These are phyloP conservation scores for Stephania yunnanensis DNA, from an alignment of 164 flowering plant species.

Conservation along the genomic window DNA sequence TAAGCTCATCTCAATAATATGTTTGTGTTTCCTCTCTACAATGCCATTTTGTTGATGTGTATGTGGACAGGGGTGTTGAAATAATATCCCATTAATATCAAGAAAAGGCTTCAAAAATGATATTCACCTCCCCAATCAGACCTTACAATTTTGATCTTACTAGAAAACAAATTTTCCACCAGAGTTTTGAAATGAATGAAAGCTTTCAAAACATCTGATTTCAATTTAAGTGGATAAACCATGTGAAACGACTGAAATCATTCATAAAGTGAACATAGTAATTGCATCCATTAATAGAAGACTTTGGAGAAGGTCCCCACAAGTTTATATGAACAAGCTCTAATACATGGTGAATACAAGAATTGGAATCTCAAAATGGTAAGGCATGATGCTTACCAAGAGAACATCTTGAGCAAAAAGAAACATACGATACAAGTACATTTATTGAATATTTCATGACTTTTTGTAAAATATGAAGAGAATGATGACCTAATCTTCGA, in stretches of 20 bases:
- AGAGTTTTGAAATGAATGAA: not conserved
- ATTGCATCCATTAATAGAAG: not conserved
- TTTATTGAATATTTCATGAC: too few species aligned
- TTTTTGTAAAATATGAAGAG: not conserved
- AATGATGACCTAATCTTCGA: not conserved
- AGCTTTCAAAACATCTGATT: not conserved
- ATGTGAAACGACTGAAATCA: not conserved
- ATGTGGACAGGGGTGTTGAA: not conserved
- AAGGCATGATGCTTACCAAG: not conserved
- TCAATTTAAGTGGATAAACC: not conserved
- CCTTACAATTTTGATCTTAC: too few species aligned
- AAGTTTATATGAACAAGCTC: not conserved
- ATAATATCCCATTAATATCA: not conserved
- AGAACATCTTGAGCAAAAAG: not conserved
- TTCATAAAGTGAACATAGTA: not conserved
- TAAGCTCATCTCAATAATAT: not conserved
- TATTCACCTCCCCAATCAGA: not conserved
- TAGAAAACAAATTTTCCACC: too few species aligned
- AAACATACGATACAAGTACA: not conserved
- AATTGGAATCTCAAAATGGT: not conserved
- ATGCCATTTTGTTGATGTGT: not conserved
- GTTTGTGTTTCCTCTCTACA: too few species aligned
- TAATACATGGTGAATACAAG: not conserved
- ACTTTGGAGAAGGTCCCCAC: not conserved
- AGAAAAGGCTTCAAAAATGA: too few species aligned